Evolutionary conservation across 1,139 yeast genomes (phyloP).

Genomic region (Casaregolazyma suthepensis): DNA sequence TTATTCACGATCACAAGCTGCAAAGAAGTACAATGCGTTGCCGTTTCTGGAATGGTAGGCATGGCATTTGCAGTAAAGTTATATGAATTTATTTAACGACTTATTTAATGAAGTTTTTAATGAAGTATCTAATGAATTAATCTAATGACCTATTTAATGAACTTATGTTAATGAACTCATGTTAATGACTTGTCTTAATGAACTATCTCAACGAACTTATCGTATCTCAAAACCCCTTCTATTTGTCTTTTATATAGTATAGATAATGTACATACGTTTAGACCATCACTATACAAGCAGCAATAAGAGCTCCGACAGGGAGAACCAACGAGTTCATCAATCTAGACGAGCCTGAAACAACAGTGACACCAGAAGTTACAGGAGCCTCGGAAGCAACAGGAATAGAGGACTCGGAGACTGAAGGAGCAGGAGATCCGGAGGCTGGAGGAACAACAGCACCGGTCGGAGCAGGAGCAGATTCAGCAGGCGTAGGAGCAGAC

Average conservation of each 20-base stretch:
- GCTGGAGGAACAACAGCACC: not conserved
- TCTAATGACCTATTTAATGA: too few relatives aligned
- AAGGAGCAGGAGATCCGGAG: not conserved
- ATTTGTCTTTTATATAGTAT: not conserved
- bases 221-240: not conserved
- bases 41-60: conserved; percentile 10
- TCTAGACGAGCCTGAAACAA: not conserved
- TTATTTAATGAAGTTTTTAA: too few relatives aligned
- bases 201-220: too few relatives aligned
- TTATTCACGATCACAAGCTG: conserved; percentile 33
- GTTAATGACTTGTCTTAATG: too few relatives aligned
- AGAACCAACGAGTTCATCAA: not conserved
- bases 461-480: too few relatives aligned
- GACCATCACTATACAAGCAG: not conserved
- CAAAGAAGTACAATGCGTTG: conserved; percentile 10
- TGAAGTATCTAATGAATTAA: too few relatives aligned
- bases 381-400: not conserved
- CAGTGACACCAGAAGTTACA: not conserved
- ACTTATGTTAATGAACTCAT: too few relatives aligned
- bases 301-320: not conserved
- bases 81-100: not conserved
- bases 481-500: not conserved
- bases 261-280: not conserved
- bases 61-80: too few relatives aligned
- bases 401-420: not conserved